A percentile compares a stretch with the other conserved stretches of the same genome.
phyloP scores from a whole-genome alignment of 106 monocot genomes.

The Chionographis japonica region DNA sequence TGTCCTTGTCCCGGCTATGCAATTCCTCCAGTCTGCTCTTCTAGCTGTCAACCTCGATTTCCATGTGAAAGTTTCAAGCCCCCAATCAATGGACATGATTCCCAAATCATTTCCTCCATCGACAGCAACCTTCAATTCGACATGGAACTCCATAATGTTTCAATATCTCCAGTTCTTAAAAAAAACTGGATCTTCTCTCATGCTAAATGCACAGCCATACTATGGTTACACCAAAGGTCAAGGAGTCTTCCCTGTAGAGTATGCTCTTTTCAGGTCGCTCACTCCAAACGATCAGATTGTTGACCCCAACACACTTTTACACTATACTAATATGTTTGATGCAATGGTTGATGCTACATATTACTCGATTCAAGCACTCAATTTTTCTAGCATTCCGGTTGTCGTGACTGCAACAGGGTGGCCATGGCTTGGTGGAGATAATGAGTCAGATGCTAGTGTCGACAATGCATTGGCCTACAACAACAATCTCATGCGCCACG shows the following conservation, averaged over 20 bases:
- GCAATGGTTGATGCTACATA: slow-evolving; percentile 90
- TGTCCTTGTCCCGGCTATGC: slow-evolving; percentile 72
- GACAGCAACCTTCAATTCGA: slow-evolving; percentile 78
- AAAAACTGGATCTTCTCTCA: slow-evolving; percentile 73
- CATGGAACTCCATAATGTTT: slow-evolving; percentile 55
- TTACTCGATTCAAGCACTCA: slow-evolving; percentile 73
- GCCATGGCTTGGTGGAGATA: slow-evolving; percentile 61
- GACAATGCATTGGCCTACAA: slow-evolving; percentile 86
- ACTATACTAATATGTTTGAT: slow-evolving; percentile 90
- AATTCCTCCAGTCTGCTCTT: slow-evolving; percentile 81
- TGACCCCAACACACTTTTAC: slow-evolving; percentile 70
- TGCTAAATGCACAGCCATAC: slow-evolving; percentile 89
- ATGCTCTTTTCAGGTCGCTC: slow-evolving; percentile 61
- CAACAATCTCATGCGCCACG: slow-evolving; percentile 63
- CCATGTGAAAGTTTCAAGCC: slow-evolving; percentile 81
- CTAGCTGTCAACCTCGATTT: slow-evolving; percentile 73
- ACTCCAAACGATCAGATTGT: slow-evolving; percentile 57
- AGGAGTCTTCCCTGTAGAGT: slow-evolving; percentile 78
- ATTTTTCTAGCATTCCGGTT: slow-evolving; percentile 67
- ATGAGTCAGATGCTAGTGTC: slow-evolving; percentile 61
- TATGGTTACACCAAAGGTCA: slow-evolving; percentile 55
- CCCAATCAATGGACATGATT: slow-evolving; percentile 70
- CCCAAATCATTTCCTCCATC: slow-evolving; percentile 78
- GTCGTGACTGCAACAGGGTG: slow-evolving; percentile 85
- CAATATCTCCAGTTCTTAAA: slow-evolving; percentile 76